phyloP scores from a whole-genome alignment of 768 basidiomycete species.

The Pleurotus eryngii region DNA sequence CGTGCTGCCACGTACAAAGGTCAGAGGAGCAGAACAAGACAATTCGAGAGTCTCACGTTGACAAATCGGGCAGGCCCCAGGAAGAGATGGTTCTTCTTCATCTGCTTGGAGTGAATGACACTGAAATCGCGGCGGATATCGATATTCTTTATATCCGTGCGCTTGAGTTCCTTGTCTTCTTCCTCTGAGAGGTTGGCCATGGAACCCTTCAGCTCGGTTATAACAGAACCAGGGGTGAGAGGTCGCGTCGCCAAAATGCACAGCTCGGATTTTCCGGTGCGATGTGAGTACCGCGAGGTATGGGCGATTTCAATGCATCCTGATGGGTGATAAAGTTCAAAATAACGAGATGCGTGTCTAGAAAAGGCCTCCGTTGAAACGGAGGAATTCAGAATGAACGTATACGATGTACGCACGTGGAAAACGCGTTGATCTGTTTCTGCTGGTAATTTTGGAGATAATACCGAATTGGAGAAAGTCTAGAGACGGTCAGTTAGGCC shows the following conservation, averaged over 20 bases:
- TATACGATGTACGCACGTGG: slow-evolving; percentile 66
- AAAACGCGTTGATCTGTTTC: slow-evolving; percentile 88
- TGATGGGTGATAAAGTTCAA: slow-evolving; percentile 80
- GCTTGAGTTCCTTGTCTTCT: slow-evolving; percentile 83
- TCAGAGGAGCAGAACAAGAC: slow-evolving; percentile 10
- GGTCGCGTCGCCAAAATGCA: slow-evolving; percentile 82
- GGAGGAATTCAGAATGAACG: slow-evolving; percentile 9
- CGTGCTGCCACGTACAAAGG: slow-evolving; percentile 53
- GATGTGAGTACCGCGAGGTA: slow-evolving; percentile 83
- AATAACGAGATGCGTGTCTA: slow-evolving; percentile 86
- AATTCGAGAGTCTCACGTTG: slow-evolving; percentile 55
- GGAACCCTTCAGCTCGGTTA: slow-evolving; percentile 86
- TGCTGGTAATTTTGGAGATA: slow-evolving; percentile 73
- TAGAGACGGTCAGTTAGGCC: slow-evolving; percentile 28
- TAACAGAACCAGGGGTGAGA: slow-evolving; percentile 64
- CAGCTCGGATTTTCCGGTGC: slow-evolving; percentile 84
- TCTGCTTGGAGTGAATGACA: slow-evolving; percentile 87
- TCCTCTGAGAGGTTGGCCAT: slow-evolving; percentile 86
- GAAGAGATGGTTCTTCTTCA: slow-evolving; percentile 91
- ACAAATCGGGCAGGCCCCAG: slow-evolving; percentile 90
- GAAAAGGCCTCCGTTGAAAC: slow-evolving; percentile 8
- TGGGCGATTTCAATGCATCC: slow-evolving; percentile 87
- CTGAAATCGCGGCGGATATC: slow-evolving; percentile 87
- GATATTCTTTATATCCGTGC: slow-evolving; percentile 69
- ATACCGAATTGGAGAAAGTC: slow-evolving; percentile 72